Evolutionary conservation across 1,139 yeast genomes (phyloP).

Genomic region (Pneumocystis canis): DNA sequence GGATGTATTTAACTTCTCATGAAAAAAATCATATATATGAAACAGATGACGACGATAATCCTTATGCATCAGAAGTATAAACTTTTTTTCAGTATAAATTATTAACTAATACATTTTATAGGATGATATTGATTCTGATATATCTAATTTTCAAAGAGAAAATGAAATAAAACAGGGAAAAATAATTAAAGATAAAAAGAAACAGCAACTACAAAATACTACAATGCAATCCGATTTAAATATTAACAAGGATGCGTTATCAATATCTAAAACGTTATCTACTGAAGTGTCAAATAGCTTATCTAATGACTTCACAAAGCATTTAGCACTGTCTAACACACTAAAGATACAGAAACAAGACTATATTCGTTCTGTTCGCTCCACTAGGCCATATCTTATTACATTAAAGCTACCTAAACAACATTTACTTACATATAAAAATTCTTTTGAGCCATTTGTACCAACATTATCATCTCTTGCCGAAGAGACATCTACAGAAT

Average conservation of each 20-base stretch:
- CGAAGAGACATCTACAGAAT: neutral
- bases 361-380: neutral
- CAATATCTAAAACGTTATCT: neutral
- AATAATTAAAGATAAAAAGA: neutral
- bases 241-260: neutral
- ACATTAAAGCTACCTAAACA: neutral
- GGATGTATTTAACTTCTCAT: constrained; percentile 69
- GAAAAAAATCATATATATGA: constrained; percentile 86
- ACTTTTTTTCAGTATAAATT: neutral
- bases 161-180: neutral
- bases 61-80: constrained; percentile 11
- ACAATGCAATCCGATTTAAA: neutral
- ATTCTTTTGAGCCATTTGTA: neutral
- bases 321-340: neutral
- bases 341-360: neutral
- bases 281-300: neutral
- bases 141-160: neutral
- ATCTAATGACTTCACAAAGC: neutral
- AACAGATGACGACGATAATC: constrained; percentile 70
- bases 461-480: neutral
- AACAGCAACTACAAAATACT: neutral
- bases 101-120: neutral
- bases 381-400: neutral
- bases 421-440: neutral
- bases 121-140: neutral